Percentiles rank a stretch among this genome's conserved stretches.
Evolutionary conservation across 2,329 filamentous ascomycete genomes (phyloP).

Genomic region (Corinectria fuckeliana): DNA sequence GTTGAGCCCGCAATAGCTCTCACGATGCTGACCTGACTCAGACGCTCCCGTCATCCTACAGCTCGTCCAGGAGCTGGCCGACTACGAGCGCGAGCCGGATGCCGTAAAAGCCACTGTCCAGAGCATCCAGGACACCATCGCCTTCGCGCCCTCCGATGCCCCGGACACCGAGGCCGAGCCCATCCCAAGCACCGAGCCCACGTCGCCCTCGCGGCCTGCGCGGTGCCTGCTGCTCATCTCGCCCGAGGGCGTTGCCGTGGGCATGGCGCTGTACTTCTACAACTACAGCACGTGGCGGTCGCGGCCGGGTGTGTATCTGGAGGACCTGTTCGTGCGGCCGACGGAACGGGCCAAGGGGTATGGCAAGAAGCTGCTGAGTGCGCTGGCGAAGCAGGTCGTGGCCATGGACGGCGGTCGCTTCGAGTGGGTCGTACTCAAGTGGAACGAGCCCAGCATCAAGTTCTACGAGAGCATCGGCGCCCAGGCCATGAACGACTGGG

Average conservation of each 20-base stretch:
- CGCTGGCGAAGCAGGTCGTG: constrained; percentile 80
- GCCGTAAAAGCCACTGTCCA: constrained; percentile 80
- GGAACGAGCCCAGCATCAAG: constrained; percentile 88
- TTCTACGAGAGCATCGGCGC: constrained; percentile 83
- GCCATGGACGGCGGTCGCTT: constrained; percentile 75
- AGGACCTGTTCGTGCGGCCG: constrained; percentile 86
- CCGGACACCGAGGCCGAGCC: constrained; percentile 46
- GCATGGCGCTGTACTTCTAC: constrained; percentile 92
- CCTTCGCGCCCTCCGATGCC: constrained; percentile 68
- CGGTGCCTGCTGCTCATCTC: constrained; percentile 75
- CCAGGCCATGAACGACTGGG: constrained; percentile 71
- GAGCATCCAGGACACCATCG: constrained; percentile 75
- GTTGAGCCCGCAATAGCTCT: neutral
- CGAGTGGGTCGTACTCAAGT: constrained; percentile 91
- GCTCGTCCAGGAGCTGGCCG: constrained; percentile 84
- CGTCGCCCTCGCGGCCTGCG: constrained; percentile 66
- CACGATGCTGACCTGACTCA: constrained; percentile 45
- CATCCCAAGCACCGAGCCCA: constrained; percentile 58
- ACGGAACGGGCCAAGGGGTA: constrained; percentile 77
- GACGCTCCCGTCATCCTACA: constrained; percentile 82
- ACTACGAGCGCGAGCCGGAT: constrained; percentile 81
- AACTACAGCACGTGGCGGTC: constrained; percentile 95
- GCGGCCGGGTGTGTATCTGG: constrained; percentile 88
- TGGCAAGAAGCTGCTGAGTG: constrained; percentile 75
- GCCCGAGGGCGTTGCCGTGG: constrained; percentile 59